A percentile compares a stretch with the other conserved stretches of the same genome.
phyloP scores from a whole-genome alignment of 176 grass and related monocot species.

The Carex cristatella region DNA sequence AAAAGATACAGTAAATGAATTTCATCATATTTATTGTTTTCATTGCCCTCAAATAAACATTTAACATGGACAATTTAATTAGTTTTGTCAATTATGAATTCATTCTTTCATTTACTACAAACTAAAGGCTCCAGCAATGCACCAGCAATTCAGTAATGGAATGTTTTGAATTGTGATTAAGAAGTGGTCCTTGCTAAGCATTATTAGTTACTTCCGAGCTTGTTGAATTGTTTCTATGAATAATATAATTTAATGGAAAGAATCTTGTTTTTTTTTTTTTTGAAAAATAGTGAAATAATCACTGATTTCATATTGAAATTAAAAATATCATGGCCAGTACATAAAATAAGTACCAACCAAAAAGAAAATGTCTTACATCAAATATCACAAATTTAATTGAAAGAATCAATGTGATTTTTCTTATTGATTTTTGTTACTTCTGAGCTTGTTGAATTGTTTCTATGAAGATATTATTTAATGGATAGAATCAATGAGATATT shows the following conservation, averaged over 20 bases:
- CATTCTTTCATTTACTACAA: background rate
- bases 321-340: too few species aligned
- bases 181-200: background rate
- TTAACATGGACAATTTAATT: background rate
- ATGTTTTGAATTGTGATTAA: background rate
- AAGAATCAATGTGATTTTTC: background rate
- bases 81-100: background rate
- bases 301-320: too few species aligned
- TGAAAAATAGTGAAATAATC: too few species aligned
- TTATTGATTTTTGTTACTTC: background rate
- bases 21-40: background rate
- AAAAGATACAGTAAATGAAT: too few species aligned
- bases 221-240: background rate
- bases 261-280: background rate
- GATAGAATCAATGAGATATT: background rate
- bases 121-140: background rate
- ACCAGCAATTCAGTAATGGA: background rate
- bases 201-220: background rate
- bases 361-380: too few species aligned
- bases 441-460: background rate
- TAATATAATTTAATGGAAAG: background rate
- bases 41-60: background rate
- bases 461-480: background rate
- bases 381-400: background rate
- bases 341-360: too few species aligned